phyloP scores from a whole-genome alignment of 805 yeast genomes.

The Metschnikowia colocasiae region DNA sequence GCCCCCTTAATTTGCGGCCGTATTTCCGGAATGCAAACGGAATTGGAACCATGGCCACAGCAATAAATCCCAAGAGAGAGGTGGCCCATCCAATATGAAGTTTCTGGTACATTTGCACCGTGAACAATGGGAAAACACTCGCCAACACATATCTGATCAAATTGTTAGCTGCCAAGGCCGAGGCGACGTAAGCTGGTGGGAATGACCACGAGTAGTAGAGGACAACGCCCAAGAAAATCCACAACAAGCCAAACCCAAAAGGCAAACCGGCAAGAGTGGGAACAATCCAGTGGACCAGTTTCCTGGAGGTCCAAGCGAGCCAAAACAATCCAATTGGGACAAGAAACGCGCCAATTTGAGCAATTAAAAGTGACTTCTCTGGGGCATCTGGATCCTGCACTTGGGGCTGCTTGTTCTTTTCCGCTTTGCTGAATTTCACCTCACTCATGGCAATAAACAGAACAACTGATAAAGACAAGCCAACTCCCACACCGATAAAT shows the following conservation, averaged over 20 bases:
- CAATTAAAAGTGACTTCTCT: conserved; percentile 55
- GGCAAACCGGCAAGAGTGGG: conserved; percentile 76
- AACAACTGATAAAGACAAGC: conserved; percentile 54
- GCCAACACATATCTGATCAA: conserved; percentile 71
- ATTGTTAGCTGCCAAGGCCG: conserved; percentile 89
- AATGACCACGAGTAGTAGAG: conserved; percentile 67
- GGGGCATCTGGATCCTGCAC: conserved; percentile 65
- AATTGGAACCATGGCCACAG: conserved; percentile 67
- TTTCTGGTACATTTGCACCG: conserved; percentile 74
- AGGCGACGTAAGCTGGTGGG: conserved; percentile 75
- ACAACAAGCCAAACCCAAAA: conserved; percentile 69
- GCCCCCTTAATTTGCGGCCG: conserved; percentile 55
- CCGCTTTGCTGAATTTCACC: conserved; percentile 25
- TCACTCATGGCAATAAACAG: conserved; percentile 51
- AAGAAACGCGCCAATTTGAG: conserved; percentile 63
- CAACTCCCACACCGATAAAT: conserved; percentile 69
- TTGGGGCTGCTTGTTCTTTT: conserved; percentile 38
- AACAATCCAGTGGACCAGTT: conserved; percentile 67
- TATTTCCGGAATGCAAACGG: conserved; percentile 64
- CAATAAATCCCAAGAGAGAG: conserved; percentile 59
- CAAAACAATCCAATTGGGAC: conserved; percentile 71
- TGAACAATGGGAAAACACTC: conserved; percentile 79
- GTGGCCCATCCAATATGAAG: conserved; percentile 80
- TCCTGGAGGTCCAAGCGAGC: conserved; percentile 74
- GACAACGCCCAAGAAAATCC: conserved; percentile 67